A percentile compares a stretch with the other conserved stretches of the same genome.
Evolutionary conservation across 345 rosid species (phyloP).

Genomic region (Acer negundo): DNA sequence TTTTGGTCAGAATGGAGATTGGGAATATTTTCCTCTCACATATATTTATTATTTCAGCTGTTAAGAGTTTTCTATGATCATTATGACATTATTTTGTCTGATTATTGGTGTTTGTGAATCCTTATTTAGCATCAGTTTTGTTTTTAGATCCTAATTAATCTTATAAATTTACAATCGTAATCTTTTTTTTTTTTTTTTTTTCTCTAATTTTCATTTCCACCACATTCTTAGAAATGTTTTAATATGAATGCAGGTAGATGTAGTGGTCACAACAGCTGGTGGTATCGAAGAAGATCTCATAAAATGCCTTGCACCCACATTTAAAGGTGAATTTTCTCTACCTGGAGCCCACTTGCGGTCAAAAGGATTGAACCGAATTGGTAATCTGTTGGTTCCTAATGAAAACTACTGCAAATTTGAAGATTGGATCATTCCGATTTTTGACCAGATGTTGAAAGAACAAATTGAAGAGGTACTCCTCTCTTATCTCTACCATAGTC

Average conservation of each 20-base stretch:
- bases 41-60: neutral
- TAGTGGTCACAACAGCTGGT: constrained; percentile 89
- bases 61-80: neutral
- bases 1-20: neutral
- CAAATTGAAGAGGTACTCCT: constrained; percentile 73
- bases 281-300: constrained; percentile 98
- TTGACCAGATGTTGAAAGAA: constrained; percentile 90
- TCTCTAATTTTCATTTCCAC: neutral
- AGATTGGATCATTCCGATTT: constrained; percentile 94
- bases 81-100: neutral
- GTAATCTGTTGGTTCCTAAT: constrained; percentile 90
- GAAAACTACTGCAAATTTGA: constrained; percentile 97
- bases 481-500: neutral
- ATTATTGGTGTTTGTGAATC: neutral
- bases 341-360: constrained; percentile 77
- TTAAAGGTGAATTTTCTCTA: constrained; percentile 81
- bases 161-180: neutral
- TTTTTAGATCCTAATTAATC: neutral
- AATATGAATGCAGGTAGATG: constrained; percentile 73
- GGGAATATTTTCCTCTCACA: neutral
- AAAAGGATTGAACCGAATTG: constrained; percentile 90
- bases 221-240: constrained; percentile 6
- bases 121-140: neutral
- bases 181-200: neutral
- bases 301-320: constrained; percentile 93